Evolutionary conservation across 106 monocot species (phyloP).

Genomic region (Dioscorea zingiberensis): DNA sequence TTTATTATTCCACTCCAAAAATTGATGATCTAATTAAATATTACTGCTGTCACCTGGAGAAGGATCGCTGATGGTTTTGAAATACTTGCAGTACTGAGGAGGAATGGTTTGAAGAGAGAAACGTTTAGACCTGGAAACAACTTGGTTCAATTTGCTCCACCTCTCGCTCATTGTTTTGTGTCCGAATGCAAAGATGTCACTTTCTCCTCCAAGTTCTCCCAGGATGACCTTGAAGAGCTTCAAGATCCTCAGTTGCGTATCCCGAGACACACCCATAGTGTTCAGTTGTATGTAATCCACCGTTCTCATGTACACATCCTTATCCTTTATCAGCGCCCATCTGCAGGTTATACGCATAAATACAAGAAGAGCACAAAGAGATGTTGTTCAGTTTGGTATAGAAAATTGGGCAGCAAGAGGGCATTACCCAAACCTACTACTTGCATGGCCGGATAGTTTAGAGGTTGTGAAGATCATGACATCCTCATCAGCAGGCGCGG

Average conservation of each 20-base stretch:
- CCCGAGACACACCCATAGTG: constrained; percentile 51
- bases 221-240: constrained; percentile 57
- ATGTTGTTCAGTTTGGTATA: background rate
- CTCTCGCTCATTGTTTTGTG: constrained; percentile 25
- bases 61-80: constrained; percentile 39
- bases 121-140: constrained; percentile 47
- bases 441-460: constrained; percentile 73
- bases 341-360: constrained; percentile 25
- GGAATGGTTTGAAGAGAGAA: constrained; percentile 63
- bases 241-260: constrained; percentile 60
- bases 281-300: constrained; percentile 22
- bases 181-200: constrained; percentile 65
- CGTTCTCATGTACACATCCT: constrained; percentile 32
- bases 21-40: too few relatives aligned
- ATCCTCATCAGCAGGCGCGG: constrained; percentile 54
- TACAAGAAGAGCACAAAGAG: background rate
- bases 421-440: constrained; percentile 66
- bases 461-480: constrained; percentile 70
- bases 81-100: constrained; percentile 62
- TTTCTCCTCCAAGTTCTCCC: constrained; percentile 20
- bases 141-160: constrained; percentile 40
- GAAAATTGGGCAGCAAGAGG: background rate
- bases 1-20: too few relatives aligned
- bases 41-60: constrained; percentile 58
- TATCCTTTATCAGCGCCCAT: constrained; percentile 69